Evolutionary conservation across 2,329 filamentous ascomycete genomes (phyloP), one percentile per base, ranked within the genome.

Genomic region (Pyrenochaeta sp.): DNA sequence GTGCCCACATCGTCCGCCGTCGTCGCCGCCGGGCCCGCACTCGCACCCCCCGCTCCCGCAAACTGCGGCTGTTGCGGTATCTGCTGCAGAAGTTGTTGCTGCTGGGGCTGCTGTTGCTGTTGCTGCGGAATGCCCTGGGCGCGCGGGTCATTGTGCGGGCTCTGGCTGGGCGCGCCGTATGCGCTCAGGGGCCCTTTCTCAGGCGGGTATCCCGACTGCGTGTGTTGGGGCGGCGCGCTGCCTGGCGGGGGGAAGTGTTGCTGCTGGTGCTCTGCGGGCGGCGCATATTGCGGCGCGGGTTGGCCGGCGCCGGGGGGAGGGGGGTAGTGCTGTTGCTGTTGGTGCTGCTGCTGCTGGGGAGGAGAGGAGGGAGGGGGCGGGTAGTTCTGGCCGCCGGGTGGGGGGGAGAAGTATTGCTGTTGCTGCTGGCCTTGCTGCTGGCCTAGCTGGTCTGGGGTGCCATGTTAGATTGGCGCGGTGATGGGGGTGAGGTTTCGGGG

Each of bases 1-100:
- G 88, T 94, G n/a, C 94, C 94, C 2, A 96, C 84, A 58, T 96
- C 92, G 69, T 97, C 94, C 20, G 84, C 77, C 1, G 81, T 80
- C 1, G 86, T 78, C 23, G 73, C 72, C 0, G 81, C 76, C 21
- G 20, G n/a, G 10, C 48, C 50, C 34, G 73, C 71, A n/a, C 72
- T 71, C 17, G 45, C 41, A 27, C 44, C n/a, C n/a, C n/a, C 43
- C 9, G 41, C 55, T 1, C 62, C 49, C 51, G 52, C 55, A 48
- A 61, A 61, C 29, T 71, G 69, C 34, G 61, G 53, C 23, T 58
- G 55, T n/a, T 63, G 67, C 43, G 63, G 66, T 41, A 61, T 53
- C 20, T 44, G 44, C 28, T 58, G 55, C 41, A 63, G 62, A 45
- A 53, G 57, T 17, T 51, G 30, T 31, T 65, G 31, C n/a, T 58